These are phyloP conservation scores for Penicillium freii DNA, from an alignment of 2,329 filamentous ascomycete species.

Conservation along the genomic window DNA sequence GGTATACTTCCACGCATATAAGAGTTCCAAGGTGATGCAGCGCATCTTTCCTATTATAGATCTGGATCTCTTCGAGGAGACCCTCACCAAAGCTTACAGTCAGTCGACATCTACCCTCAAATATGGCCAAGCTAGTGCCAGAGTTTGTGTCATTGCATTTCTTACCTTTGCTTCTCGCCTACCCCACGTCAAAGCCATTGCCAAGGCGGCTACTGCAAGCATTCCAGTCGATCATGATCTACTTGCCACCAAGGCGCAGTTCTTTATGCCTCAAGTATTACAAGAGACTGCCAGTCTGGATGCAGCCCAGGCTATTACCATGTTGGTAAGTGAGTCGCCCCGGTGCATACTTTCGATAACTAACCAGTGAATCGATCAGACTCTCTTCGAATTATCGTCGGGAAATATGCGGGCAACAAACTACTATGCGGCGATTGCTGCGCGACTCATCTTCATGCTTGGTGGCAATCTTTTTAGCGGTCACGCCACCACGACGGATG, in stretches of 20 bases:
- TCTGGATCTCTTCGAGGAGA: conserved; percentile 47
- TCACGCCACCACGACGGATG: conserved; percentile 5
- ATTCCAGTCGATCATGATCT: conserved; percentile 41
- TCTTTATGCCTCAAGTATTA: conserved; percentile 44
- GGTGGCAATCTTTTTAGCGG: conserved; percentile 44
- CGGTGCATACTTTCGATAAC: neutral
- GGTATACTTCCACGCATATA: conserved; percentile 34
- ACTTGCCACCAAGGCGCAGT: conserved; percentile 44
- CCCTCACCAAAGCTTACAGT: conserved; percentile 48
- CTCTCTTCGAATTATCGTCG: conserved; percentile 45
- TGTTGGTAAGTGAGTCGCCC: conserved; percentile 45
- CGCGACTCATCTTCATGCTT: conserved; percentile 51
- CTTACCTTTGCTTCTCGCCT: conserved; percentile 39
- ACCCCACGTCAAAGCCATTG: conserved; percentile 12
- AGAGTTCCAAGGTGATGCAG: conserved; percentile 36
- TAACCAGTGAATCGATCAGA: conserved; percentile 30
- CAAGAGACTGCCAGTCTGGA: conserved; percentile 46
- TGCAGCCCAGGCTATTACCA: conserved; percentile 47
- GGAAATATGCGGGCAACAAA: conserved; percentile 50
- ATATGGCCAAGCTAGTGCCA: conserved; percentile 37
- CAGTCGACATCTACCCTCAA: conserved; percentile 15
- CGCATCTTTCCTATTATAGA: conserved; percentile 53
- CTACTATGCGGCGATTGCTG: conserved; percentile 48
- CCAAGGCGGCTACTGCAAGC: neutral
- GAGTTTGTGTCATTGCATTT: conserved; percentile 53